These are phyloP conservation scores for Nakazawaea populi DNA, from an alignment of 805 yeast species.

Conservation along the genomic window DNA sequence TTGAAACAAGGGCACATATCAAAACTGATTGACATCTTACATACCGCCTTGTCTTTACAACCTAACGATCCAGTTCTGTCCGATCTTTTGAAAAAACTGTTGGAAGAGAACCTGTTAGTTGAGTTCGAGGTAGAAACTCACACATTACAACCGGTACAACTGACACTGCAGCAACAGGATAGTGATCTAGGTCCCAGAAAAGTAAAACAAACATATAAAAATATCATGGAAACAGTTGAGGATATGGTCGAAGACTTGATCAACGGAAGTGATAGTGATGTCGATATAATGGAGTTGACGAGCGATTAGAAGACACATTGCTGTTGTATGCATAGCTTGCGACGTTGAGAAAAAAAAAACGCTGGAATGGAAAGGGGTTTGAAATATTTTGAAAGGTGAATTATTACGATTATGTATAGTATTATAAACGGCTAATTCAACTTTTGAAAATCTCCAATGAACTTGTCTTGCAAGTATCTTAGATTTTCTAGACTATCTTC, in stretches of 20 bases:
- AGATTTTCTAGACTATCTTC: conserved; percentile 15
- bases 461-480: conserved; percentile 20
- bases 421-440: conserved; percentile 12
- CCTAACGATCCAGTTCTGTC: conserved; percentile 82
- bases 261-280: conserved; percentile 42
- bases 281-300: conserved; percentile 55
- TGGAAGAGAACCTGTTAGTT: conserved; percentile 44
- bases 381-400: background rate
- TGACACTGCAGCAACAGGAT: background rate
- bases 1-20: conserved; percentile 58
- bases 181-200: background rate
- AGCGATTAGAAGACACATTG: conserved; percentile 31
- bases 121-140: conserved; percentile 20
- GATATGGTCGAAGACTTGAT: conserved; percentile 38
- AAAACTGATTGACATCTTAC: conserved; percentile 71
- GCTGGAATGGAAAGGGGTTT: background rate
- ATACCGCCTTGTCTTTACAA: conserved; percentile 70
- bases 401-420: background rate
- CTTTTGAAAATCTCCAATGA: conserved; percentile 13
- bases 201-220: conserved; percentile 12
- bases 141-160: conserved; percentile 14
- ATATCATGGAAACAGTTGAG: conserved; percentile 31
- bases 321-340: too few relatives aligned
- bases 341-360: too few relatives aligned
- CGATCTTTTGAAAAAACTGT: conserved; percentile 75